Base-by-base conservation (phyloP, 2,329 filamentous ascomycete species). In the Fusarium coffeatum region DNA sequence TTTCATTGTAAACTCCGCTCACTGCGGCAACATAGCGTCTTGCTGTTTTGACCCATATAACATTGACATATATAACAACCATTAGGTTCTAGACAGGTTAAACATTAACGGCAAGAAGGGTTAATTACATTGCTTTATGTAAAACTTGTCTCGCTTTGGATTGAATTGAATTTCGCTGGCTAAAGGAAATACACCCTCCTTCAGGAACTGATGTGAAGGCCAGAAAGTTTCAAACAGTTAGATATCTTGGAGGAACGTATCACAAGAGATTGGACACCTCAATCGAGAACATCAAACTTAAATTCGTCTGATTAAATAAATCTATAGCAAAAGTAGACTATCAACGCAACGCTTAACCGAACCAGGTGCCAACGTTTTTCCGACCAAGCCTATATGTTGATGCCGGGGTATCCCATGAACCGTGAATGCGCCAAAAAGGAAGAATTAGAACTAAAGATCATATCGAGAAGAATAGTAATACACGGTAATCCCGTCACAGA, bases 401-500 rank as follows among this genome's bases (percentile, higher is more conserved):
- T 72, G 69, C 57, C 43, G 30, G 71, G 71, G 71, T 73, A 73
- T 73, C 58, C 66, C 59, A 59, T 64, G 45, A 59, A 63, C 67
- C 66, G 43, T 68, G 20, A 59, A 40, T 62, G 45, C 71, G 71
- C 72, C 68, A 63, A 51, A 62, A 49, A 53, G 46, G 41, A 47
- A 37, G 37, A 58, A 45, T 28, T 42, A 28, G n/a, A 28, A 53
- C 23, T 15, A 16, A 30, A 37, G 16, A 11, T 11, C 25, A 32
- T 37, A 45, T 42, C 9, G 10, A 15, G 22, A 55, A 55, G 20
- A 12, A 16, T 13, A 30, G 43, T 41, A 49, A n/a, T 43, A 37
- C n/a, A 49, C 23, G 15, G n/a, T 41, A 47, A 28, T 8, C n/a
- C n/a, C 25, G 10, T 76, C 68, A 82, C 20, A 82, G 64, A 32